Base-by-base conservation (phyloP, 1,139 yeast species). In the Diutina mesorugosa region DNA sequence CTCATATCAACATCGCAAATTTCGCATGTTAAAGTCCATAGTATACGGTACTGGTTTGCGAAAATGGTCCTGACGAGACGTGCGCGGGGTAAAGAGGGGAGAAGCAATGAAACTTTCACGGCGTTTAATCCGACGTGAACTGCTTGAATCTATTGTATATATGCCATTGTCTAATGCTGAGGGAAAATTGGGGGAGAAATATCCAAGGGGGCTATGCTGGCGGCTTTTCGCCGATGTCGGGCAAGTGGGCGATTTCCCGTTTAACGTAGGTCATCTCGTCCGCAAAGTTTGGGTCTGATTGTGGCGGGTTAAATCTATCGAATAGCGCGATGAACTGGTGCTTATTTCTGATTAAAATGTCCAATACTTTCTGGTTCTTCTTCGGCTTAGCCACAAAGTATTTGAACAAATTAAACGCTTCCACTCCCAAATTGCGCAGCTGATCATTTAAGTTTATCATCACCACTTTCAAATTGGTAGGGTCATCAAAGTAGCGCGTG, bases 381-480 rank as follows among this genome's bases (percentile, higher is more conserved):
- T 87, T 85, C 6, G 99, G 99, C 68, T 93, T 93, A 7, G 97
- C 99, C 45, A 90, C 91, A 70, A 93, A 90, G 51, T 85, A 88
- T 69, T 93, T 93, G 72, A 93, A 93, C 47, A 93, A 86, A 64
- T 93, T 93, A 67, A 93, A 93, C 3, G 96, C 93, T 69, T 93
- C 99, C 58, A 84, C 72, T 67, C 90, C 97, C 59, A 93, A 77
- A 67, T 90, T 91, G 64, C 87, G 88, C 64, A 95, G 90, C 69
- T 87, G 87, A 67, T 93, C 97, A 60, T 95, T 86, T 62, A 93
- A 74, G 59, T 90, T 72, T 47, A 87, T 78, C 99, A 93, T 93
- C 51, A 90, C 82, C 57, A 90, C 72, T 68, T 93, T 91, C 63
- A 93, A 74, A 65, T 90, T 91, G 57, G 83, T 89, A 0, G 95